A percentile compares a stretch with the other conserved stretches of the same genome.
Evolutionary conservation across 1,139 yeast genomes (phyloP).

Genomic region (Pneumocystis jirovecii): DNA sequence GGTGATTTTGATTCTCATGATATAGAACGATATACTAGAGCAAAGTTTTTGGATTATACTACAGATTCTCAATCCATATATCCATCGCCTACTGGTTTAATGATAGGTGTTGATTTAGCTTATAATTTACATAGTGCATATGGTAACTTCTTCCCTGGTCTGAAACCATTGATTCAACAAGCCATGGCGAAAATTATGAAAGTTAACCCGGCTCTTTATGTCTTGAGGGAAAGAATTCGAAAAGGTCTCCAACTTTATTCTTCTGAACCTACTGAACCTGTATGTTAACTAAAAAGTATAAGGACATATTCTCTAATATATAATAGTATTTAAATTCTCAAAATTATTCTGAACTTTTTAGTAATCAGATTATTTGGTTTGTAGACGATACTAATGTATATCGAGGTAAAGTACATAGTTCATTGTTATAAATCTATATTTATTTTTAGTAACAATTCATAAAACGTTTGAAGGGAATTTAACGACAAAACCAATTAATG

Average conservation of each 20-base stretch:
- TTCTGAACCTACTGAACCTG: constrained; percentile 81
- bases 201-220: constrained; percentile 85
- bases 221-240: constrained; percentile 80
- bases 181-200: constrained; percentile 93
- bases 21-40: constrained; percentile 82
- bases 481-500: constrained; percentile 85
- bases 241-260: constrained; percentile 89
- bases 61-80: constrained; percentile 72
- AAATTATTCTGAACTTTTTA: constrained; percentile 81
- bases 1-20: constrained; percentile 98
- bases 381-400: constrained; percentile 11
- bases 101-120: constrained; percentile 84
- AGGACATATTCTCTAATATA: neutral
- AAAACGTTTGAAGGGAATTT: constrained; percentile 86
- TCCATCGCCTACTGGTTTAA: constrained; percentile 86
- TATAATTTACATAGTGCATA: constrained; percentile 92
- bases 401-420: constrained; percentile 31
- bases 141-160: constrained; percentile 95
- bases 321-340: constrained; percentile 54
- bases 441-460: constrained; percentile 63
- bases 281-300: neutral
- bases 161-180: constrained; percentile 75
- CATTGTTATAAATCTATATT: constrained; percentile 79
- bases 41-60: constrained; percentile 85
- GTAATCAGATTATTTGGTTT: constrained; percentile 39